A percentile compares a stretch with the other conserved stretches of the same genome.
phyloP scores from a whole-genome alignment of 1,139 yeast genomes.

The Geotrichum siamense region DNA sequence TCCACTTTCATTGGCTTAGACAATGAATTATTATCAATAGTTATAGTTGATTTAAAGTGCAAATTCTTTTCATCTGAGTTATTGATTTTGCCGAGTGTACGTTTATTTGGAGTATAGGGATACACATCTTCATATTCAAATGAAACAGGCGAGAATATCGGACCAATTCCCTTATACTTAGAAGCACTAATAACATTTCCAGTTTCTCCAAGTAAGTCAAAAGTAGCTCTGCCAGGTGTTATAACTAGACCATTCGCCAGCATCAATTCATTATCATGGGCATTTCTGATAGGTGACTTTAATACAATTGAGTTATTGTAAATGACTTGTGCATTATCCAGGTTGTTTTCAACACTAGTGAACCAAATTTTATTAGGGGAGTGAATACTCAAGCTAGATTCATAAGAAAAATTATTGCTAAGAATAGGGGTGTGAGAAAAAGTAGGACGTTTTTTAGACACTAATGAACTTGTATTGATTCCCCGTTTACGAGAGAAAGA shows the following conservation, averaged over 20 bases:
- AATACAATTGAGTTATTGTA: slow-evolving; percentile 8
- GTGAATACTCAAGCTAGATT: slow-evolving; percentile 8
- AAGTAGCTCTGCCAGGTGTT: slow-evolving; percentile 11
- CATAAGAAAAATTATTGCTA: slow-evolving; percentile 4
- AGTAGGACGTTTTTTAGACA: background rate
- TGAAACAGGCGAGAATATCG: slow-evolving; percentile 11
- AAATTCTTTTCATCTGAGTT: no score
- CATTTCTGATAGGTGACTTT: slow-evolving; percentile 13
- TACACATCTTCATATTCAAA: slow-evolving; percentile 11
- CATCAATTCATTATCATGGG: slow-evolving; percentile 9
- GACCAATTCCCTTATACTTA: background rate
- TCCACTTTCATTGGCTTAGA: no score
- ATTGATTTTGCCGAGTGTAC: no score
- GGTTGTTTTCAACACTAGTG: slow-evolving; percentile 9
- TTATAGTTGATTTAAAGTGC: no score
- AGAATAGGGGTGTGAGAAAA: slow-evolving; percentile 1
- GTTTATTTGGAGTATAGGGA: no score
- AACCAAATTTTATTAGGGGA: slow-evolving; percentile 17
- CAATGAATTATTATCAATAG: no score
- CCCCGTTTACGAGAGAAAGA: slow-evolving; percentile 15
- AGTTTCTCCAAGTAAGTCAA: background rate
- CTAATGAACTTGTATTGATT: slow-evolving; percentile 5
- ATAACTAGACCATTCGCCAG: slow-evolving; percentile 13
- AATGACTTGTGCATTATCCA: slow-evolving; percentile 11
- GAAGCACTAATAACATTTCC: background rate